These are phyloP conservation scores for Didymella keratinophila DNA, from an alignment of 2,329 filamentous ascomycete species.

Conservation along the genomic window DNA sequence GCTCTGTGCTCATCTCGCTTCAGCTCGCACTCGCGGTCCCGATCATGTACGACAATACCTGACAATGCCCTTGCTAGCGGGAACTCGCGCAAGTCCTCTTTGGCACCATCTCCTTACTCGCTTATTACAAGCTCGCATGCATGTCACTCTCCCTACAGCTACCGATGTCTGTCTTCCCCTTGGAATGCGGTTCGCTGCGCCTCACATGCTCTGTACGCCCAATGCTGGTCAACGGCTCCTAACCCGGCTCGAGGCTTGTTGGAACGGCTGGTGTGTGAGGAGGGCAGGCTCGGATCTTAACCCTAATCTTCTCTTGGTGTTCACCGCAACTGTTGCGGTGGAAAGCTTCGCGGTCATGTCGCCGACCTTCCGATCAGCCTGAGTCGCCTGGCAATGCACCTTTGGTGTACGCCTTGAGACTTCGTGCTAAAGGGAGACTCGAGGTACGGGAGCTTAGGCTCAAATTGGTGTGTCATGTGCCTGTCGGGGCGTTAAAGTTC, in stretches of 20 bases:
- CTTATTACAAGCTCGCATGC: slow-evolving; percentile 56
- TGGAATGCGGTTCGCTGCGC: slow-evolving; percentile 61
- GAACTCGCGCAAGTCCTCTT: slow-evolving; percentile 35
- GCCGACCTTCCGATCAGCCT: slow-evolving; percentile 71
- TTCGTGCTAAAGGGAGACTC: slow-evolving; percentile 51
- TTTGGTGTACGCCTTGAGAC: slow-evolving; percentile 27
- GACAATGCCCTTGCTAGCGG: slow-evolving; percentile 40
- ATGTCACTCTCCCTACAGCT: slow-evolving; percentile 81
- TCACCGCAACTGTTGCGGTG: slow-evolving; percentile 55
- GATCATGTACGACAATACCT: slow-evolving; percentile 27
- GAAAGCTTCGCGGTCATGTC: slow-evolving; percentile 62
- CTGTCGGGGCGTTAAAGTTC: slow-evolving; percentile 73
- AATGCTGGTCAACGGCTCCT: slow-evolving; percentile 68
- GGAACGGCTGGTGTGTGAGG: slow-evolving; percentile 53
- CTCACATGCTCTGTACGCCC: slow-evolving; percentile 47
- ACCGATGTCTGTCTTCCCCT: slow-evolving; percentile 74
- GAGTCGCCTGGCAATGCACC: slow-evolving; percentile 31
- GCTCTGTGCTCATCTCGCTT: slow-evolving; percentile 9
- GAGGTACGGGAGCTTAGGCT: slow-evolving; percentile 56
- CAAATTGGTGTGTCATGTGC: slow-evolving; percentile 75
- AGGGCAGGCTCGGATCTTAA: slow-evolving; percentile 90
- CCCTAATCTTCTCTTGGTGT: slow-evolving; percentile 85
- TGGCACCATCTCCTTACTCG: slow-evolving; percentile 43
- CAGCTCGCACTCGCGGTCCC: slow-evolving; percentile 7
- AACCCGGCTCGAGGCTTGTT: slow-evolving; percentile 61